Conservation (phyloP, 108 stramenopile genomes). For the Pseudonitzschia multistriata region DNA sequence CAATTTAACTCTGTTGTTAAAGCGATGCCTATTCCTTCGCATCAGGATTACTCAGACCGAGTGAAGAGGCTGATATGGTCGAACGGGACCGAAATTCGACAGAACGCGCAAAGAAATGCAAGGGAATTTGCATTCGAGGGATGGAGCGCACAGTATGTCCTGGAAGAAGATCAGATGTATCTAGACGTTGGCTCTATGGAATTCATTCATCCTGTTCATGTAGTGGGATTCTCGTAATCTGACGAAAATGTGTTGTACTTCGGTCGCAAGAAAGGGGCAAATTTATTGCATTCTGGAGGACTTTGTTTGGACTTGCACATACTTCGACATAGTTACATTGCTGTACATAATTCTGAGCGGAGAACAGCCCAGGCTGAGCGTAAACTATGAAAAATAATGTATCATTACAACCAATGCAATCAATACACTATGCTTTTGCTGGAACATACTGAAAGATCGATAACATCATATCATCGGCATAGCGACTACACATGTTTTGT, state of each 20-base stretch:
- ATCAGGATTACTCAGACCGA: slow-evolving; percentile 22
- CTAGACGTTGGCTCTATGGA: slow-evolving; percentile 13
- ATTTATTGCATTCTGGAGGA: too few species aligned
- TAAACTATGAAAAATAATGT: too few species aligned
- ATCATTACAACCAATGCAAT: too few species aligned
- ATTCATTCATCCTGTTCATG: slow-evolving; percentile 28
- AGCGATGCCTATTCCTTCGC: slow-evolving; percentile 20
- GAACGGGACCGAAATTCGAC: slow-evolving; percentile 17
- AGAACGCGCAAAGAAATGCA: slow-evolving; percentile 20
- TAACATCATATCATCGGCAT: too few species aligned
- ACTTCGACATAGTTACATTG: too few species aligned
- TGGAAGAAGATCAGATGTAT: slow-evolving; percentile 32
- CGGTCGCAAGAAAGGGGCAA: background rate
- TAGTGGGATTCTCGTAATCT: slow-evolving; percentile 15
- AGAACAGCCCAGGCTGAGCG: too few species aligned
- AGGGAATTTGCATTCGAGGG: slow-evolving; percentile 27
- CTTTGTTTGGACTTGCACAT: background rate
- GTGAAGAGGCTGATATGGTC: slow-evolving; percentile 19
- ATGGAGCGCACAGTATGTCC: slow-evolving; percentile 14
- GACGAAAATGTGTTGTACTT: background rate
- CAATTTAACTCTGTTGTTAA: slow-evolving; percentile 16
- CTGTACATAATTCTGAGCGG: too few species aligned
- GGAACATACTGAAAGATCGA: too few species aligned
- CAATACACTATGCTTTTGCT: too few species aligned
- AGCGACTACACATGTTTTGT: too few species aligned